A percentile compares a stretch with the other conserved stretches of the same genome.
These are phyloP conservation scores for Elymus sibiricus DNA, from an alignment of 176 grass and related monocot genomes.

Conservation along the genomic window DNA sequence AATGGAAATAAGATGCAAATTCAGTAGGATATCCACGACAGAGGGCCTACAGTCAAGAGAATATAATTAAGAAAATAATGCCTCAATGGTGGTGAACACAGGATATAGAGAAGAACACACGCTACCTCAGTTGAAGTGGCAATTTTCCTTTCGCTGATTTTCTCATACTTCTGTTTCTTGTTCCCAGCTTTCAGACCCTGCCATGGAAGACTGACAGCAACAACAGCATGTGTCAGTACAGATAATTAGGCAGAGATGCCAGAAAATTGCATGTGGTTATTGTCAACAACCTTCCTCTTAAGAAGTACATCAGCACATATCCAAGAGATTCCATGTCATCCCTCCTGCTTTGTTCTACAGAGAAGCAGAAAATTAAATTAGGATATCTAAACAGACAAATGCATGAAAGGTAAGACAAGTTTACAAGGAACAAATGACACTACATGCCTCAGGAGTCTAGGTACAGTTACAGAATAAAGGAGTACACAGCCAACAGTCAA, in stretches of 20 bases:
- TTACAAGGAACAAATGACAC: neutral
- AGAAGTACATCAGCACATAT: constrained; percentile 86
- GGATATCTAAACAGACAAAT: neutral
- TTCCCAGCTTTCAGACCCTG: constrained; percentile 86
- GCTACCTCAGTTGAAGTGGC: constrained; percentile 75
- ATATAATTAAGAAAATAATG: neutral
- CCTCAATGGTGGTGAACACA: neutral
- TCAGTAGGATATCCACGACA: constrained; percentile 42
- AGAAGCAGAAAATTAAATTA: neutral
- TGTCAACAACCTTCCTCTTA: constrained; percentile 67
- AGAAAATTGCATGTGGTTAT: neutral
- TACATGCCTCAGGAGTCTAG: neutral
- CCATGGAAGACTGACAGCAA: constrained; percentile 63
- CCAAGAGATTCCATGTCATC: constrained; percentile 93
- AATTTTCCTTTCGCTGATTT: constrained; percentile 89
- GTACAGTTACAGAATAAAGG: neutral
- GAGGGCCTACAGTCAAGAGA: neutral
- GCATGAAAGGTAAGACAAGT: neutral
- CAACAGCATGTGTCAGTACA: neutral
- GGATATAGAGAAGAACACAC: neutral
- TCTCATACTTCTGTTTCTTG: constrained; percentile 89
- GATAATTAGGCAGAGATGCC: neutral
- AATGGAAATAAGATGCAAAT: constrained; percentile 79
- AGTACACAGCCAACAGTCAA: neutral
- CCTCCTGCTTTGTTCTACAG: constrained; percentile 80